A percentile compares a stretch with the other conserved stretches of the same genome.
Evolutionary conservation across 768 basidiomycete species (phyloP).

Genomic region (Boletus patriciae): DNA sequence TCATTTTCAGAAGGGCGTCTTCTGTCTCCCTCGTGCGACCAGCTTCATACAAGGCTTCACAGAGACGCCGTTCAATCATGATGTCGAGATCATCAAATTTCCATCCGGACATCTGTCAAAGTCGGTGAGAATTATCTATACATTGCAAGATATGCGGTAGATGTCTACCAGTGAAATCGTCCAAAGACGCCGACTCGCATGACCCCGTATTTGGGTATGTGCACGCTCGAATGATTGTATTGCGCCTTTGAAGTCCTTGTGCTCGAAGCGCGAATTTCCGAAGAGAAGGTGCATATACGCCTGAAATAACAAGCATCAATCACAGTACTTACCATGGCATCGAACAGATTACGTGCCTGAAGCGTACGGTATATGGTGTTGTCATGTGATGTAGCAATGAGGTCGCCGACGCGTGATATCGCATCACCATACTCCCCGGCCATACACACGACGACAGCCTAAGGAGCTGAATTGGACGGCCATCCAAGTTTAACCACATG

Average conservation of each 20-base stretch:
- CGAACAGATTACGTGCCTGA: background rate
- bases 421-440: background rate
- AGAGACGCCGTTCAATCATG: too few species aligned
- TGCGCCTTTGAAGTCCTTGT: background rate
- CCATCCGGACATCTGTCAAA: background rate
- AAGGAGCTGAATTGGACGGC: too few species aligned
- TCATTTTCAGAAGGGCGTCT: background rate
- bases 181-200: too few species aligned
- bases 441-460: background rate
- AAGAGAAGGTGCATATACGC: background rate
- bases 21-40: background rate
- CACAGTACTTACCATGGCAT: background rate
- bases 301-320: background rate
- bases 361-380: background rate
- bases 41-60: background rate
- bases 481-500: background rate
- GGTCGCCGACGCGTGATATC: background rate
- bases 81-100: background rate
- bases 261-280: background rate
- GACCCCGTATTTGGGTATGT: too few species aligned
- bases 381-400: background rate
- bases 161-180: too few species aligned
- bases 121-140: too few species aligned
- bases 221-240: background rate
- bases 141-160: too few species aligned